Conservation (phyloP, 495 filamentous ascomycete species). For the Penicillium bovifimosum region DNA sequence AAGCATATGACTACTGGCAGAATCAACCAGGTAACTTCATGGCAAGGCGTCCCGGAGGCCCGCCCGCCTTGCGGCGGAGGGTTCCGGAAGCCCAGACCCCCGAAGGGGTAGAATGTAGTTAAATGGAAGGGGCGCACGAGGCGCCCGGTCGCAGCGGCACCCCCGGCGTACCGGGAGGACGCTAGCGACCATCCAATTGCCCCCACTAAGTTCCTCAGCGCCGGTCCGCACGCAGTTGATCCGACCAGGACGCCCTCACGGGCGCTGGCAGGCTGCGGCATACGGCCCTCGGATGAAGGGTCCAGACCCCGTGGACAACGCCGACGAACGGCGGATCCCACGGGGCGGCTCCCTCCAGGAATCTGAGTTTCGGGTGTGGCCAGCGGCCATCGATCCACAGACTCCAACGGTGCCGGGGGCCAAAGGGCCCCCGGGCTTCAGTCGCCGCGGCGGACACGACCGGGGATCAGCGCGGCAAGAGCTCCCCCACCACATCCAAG, state of each 20-base stretch:
- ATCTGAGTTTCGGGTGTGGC: conserved; percentile 37
- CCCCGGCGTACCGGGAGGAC: conserved; percentile 16
- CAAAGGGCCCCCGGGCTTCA: conserved; percentile 17
- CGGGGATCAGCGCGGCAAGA: background rate
- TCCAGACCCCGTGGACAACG: conserved; percentile 18
- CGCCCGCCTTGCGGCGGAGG: background rate
- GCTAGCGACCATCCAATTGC: conserved; percentile 39
- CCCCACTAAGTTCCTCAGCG: conserved; percentile 43
- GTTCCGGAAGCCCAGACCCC: conserved; percentile 4
- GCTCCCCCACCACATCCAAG: background rate
- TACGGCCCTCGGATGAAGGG: conserved; percentile 37
- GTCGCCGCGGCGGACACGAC: conserved; percentile 4
- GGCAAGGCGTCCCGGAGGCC: conserved; percentile 8
- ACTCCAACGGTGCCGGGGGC: conserved; percentile 36
- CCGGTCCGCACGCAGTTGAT: conserved; percentile 30
- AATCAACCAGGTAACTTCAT: conserved; percentile 60
- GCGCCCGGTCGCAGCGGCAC: conserved; percentile 12
- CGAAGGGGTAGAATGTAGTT: conserved; percentile 15
- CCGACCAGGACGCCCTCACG: background rate
- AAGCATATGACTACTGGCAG: conserved; percentile 69
- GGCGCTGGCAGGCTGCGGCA: conserved; percentile 21
- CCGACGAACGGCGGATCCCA: conserved; percentile 31
- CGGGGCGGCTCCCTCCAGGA: conserved; percentile 35
- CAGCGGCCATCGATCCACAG: conserved; percentile 49
- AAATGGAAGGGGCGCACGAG: conserved; percentile 10